phyloP scores from a whole-genome alignment of 805 yeast species.

The Cyberlindnera xylosilytica region DNA sequence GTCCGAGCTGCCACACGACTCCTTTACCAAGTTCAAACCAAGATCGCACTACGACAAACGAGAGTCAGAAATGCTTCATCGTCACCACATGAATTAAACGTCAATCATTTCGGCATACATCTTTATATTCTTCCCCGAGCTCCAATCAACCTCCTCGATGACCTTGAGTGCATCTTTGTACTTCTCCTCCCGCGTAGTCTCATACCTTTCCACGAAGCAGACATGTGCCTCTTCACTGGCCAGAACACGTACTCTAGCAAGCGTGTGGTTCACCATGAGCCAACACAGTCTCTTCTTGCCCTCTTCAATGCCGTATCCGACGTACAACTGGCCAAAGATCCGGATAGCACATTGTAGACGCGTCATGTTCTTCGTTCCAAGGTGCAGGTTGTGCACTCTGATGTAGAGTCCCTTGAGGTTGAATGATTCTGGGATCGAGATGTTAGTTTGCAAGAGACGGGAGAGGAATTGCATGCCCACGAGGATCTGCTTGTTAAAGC shows the following conservation, averaged over 20 bases:
- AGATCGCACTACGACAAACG: conserved; percentile 10
- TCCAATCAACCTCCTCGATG: conserved; percentile 21
- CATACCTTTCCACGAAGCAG: conserved; percentile 30
- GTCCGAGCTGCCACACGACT: neutral
- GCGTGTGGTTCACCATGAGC: conserved; percentile 32
- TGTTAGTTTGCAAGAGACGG: conserved; percentile 21
- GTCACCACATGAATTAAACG: conserved; percentile 3
- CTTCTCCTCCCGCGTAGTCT: conserved; percentile 32
- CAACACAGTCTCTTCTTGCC: conserved; percentile 24
- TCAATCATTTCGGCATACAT: conserved; percentile 2
- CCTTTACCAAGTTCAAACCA: neutral
- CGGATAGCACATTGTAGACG: conserved; percentile 40
- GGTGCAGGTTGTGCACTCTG: conserved; percentile 52
- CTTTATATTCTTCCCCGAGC: conserved; percentile 6
- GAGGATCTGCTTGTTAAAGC: conserved; percentile 17
- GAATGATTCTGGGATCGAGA: conserved; percentile 21
- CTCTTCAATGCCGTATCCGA: conserved; percentile 15
- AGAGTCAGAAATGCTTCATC: conserved; percentile 8
- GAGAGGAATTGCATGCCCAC: conserved; percentile 27
- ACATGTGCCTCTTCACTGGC: conserved; percentile 44
- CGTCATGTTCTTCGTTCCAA: conserved; percentile 41
- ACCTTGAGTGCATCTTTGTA: conserved; percentile 15
- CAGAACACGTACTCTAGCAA: conserved; percentile 31
- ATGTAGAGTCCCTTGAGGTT: conserved; percentile 38
- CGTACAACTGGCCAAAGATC: conserved; percentile 40